Evolutionary conservation across 805 yeast species (phyloP).

Genomic region (Saturnispora mendoncae): DNA sequence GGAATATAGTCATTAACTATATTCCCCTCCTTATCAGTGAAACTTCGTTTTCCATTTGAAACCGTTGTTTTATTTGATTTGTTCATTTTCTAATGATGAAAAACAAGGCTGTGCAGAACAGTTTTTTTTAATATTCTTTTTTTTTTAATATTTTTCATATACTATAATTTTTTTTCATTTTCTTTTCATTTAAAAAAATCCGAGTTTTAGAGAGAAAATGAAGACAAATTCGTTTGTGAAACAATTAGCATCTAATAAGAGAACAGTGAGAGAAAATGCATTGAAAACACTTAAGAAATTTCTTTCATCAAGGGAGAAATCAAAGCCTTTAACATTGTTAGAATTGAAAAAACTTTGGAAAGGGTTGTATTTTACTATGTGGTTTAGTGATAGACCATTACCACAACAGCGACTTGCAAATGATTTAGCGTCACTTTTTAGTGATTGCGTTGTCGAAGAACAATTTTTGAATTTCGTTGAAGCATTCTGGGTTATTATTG

Average conservation of each 20-base stretch:
- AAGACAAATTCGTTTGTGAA: slow-evolving; percentile 55
- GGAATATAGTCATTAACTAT: slow-evolving; percentile 34
- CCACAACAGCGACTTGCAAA: slow-evolving; percentile 83
- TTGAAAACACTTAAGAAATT: slow-evolving; percentile 54
- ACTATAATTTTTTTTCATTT: too few species aligned
- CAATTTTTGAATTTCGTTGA: slow-evolving; percentile 46
- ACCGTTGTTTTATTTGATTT: slow-evolving; percentile 5
- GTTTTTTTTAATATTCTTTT: slow-evolving; percentile 1
- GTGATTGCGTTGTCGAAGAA: slow-evolving; percentile 33
- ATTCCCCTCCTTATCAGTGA: slow-evolving; percentile 11
- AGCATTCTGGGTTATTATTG: slow-evolving; percentile 75
- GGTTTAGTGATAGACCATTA: slow-evolving; percentile 91
- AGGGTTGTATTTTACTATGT: slow-evolving; percentile 91
- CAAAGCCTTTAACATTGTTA: slow-evolving; percentile 34
- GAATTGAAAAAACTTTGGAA: slow-evolving; percentile 87
- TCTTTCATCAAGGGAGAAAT: slow-evolving; percentile 37
- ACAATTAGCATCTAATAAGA: slow-evolving; percentile 75
- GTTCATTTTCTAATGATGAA: too few species aligned
- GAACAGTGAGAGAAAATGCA: slow-evolving; percentile 67
- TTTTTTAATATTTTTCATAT: too few species aligned
- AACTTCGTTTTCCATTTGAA: slow-evolving; percentile 12
- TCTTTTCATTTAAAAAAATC: background rate
- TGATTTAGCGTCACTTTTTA: slow-evolving; percentile 50
- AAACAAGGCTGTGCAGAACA: slow-evolving; percentile 1
- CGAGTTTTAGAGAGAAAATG: slow-evolving; percentile 13